Base-by-base conservation (phyloP, 2,329 filamentous ascomycete species). In the Colletotrichum kahawae region DNA sequence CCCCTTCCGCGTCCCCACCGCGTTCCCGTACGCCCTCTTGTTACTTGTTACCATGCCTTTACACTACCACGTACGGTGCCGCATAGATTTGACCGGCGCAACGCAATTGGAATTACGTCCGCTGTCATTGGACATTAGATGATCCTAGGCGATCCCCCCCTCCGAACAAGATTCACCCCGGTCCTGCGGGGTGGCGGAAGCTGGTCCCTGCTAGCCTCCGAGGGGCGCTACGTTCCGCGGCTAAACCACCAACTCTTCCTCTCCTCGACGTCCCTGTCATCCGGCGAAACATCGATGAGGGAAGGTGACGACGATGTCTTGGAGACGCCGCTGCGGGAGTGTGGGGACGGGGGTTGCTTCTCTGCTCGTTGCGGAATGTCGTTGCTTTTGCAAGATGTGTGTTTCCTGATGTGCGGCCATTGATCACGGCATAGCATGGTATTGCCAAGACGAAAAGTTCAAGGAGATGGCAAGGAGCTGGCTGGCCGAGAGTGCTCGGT, bases 241-340 rank as follows among this genome's bases (percentile, higher is more conserved):
- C 33, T 62, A 54, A 60, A 51, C 16, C 51, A 66, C n/a, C 43
- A 51, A 51, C 43, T 51, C 43, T 4, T 51, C 43, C 10, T 21
- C 43, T 51, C 43, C 10, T 51, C 43, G 34, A 62, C 64, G 18
- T 60, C 62, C 34, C 34, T 34, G 38, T 56, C 51, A 60, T 2
- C 54, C 62, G 71, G 51, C 54, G 62, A 71, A 74, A 71, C 68
- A 71, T 60, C 18, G 24, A 62, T 60, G 62, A 48, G 27, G 60
- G 62, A 71, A 71, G 62, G 54, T 71, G 71, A 74, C 68, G 71
- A 67, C 60, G 38, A 62, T 70, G 71, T 74, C 60, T 70, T 54
- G 70, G 36, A 27, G 48, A 74, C 27, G 24, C 48, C 34, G 59
- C 60, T 27, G 38, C 51, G 60, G 67, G 24, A 62, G 38, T 43